Percentiles rank a stretch among this genome's conserved stretches.
These are phyloP conservation scores for Penicillium digitatum DNA, from an alignment of 2,329 filamentous ascomycete genomes.

Conservation along the genomic window DNA sequence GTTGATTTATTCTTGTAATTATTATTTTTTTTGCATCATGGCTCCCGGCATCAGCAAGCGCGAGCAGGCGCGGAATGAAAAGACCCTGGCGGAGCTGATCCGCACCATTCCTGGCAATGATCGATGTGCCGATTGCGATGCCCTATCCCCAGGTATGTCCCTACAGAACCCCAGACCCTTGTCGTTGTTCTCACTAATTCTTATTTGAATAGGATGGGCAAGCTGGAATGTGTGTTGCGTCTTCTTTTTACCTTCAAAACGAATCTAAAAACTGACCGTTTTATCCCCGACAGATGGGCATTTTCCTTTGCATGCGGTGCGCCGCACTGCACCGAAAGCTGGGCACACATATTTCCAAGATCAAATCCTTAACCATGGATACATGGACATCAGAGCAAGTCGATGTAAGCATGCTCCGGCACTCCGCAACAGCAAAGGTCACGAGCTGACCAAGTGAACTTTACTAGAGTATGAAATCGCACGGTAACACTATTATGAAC, in stretches of 20 bases:
- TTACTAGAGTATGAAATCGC: slow-evolving; percentile 81
- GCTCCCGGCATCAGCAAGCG: slow-evolving; percentile 80
- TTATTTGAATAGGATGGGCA: slow-evolving; percentile 67
- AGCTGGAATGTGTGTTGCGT: slow-evolving; percentile 79
- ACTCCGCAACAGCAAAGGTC: slow-evolving; percentile 1
- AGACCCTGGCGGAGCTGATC: slow-evolving; percentile 82
- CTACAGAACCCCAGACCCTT: not conserved
- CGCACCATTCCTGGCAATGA: slow-evolving; percentile 83
- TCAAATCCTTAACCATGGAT: slow-evolving; percentile 98
- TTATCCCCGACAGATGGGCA: slow-evolving; percentile 62
- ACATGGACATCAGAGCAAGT: slow-evolving; percentile 95
- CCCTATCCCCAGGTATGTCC: slow-evolving; percentile 79
- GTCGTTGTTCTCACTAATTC: slow-evolving; percentile 12
- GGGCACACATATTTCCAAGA: slow-evolving; percentile 95
- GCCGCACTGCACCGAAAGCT: slow-evolving; percentile 92
- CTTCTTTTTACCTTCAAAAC: not conserved
- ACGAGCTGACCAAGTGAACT: slow-evolving; percentile 71
- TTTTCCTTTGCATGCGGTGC: slow-evolving; percentile 98
- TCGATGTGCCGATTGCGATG: slow-evolving; percentile 86
- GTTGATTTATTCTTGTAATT: slow-evolving; percentile 17
- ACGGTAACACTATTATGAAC: slow-evolving; percentile 83
- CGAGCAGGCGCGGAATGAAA: slow-evolving; percentile 96
- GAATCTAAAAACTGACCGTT: slow-evolving; percentile 15
- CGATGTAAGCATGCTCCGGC: slow-evolving; percentile 61
- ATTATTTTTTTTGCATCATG: slow-evolving; percentile 50